Conservation (phyloP, 768 basidiomycete species). For the Mycena epipterygia region DNA sequence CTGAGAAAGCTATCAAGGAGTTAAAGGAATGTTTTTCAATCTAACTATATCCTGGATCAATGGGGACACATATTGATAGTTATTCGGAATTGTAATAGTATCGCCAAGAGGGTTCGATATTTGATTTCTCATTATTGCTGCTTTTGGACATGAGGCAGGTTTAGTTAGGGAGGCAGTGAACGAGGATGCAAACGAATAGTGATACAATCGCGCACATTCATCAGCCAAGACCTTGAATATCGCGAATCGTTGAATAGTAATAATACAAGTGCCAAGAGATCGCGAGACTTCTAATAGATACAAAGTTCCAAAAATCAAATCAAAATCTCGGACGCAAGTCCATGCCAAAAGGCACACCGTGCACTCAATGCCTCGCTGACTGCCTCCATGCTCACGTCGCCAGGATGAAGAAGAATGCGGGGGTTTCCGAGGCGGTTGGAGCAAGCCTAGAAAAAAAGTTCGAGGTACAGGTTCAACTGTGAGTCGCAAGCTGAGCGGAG, state of each 20-base stretch:
- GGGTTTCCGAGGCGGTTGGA: slow-evolving; percentile 40
- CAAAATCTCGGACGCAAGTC: slow-evolving; percentile 32
- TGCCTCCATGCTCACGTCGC: slow-evolving; percentile 41
- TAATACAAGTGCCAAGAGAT: no score
- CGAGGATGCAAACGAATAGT: no score
- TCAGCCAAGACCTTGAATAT: no score
- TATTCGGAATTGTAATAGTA: not conserved
- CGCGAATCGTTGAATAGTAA: no score
- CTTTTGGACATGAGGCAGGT: no score
- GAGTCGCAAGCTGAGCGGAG: not conserved
- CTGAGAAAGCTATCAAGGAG: slow-evolving; percentile 27
- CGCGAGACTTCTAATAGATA: no score
- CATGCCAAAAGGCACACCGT: slow-evolving; percentile 51
- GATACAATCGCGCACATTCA: no score
- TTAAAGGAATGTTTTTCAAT: slow-evolving; percentile 29
- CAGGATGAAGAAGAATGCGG: slow-evolving; percentile 48
- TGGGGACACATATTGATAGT: not conserved
- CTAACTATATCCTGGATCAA: not conserved
- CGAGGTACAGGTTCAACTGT: not conserved
- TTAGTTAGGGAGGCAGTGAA: no score
- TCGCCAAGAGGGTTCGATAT: no score
- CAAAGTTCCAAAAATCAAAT: slow-evolving; percentile 1
- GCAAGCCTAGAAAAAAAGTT: not conserved
- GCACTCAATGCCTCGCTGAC: slow-evolving; percentile 33
- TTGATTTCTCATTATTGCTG: no score